A percentile compares a stretch with the other conserved stretches of the same genome.
Conservation (phyloP, 148 eudicot species). For the Camellia japonica region DNA sequence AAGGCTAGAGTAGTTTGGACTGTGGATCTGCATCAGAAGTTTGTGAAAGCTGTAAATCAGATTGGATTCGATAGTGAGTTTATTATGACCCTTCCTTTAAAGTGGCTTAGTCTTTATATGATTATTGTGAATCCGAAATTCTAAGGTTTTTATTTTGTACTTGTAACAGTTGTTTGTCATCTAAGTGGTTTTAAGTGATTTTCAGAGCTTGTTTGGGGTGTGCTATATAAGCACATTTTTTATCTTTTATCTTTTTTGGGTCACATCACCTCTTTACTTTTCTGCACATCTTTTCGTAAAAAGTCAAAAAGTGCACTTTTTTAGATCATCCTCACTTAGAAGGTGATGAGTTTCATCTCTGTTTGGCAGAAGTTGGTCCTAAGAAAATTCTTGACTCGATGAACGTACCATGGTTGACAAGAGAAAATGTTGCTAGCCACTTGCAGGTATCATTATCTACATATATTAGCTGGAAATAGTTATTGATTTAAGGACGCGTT, state of each 20-base stretch:
- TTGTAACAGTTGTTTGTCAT: constrained; percentile 3
- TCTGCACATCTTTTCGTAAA: too few species aligned
- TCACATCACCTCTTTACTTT: too few species aligned
- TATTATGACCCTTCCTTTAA: not conserved
- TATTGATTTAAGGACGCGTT: not conserved
- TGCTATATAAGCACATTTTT: too few species aligned
- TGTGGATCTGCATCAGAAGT: constrained; percentile 89
- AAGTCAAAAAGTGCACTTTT: too few species aligned
- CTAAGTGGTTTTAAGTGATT: constrained; percentile 6
- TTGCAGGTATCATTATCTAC: constrained; percentile 59
- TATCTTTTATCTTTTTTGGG: too few species aligned
- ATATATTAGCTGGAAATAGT: not conserved
- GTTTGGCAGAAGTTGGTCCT: constrained; percentile 87
- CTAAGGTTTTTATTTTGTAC: not conserved
- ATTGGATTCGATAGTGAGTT: constrained; percentile 93
- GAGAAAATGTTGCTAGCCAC: constrained; percentile 99
- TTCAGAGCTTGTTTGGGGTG: not conserved
- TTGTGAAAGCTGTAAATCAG: constrained; percentile 88
- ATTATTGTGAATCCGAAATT: not conserved
- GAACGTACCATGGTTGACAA: constrained; percentile 83
- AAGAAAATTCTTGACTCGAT: constrained; percentile 90
- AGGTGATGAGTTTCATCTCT: constrained; percentile 16
- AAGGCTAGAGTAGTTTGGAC: constrained; percentile 94
- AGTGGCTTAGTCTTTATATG: not conserved
- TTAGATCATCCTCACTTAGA: too few species aligned